Evolutionary conservation across 2,329 filamentous ascomycete genomes (phyloP), one percentile per base, ranked within the genome.

Genomic region (Leptodontidium sp.): DNA sequence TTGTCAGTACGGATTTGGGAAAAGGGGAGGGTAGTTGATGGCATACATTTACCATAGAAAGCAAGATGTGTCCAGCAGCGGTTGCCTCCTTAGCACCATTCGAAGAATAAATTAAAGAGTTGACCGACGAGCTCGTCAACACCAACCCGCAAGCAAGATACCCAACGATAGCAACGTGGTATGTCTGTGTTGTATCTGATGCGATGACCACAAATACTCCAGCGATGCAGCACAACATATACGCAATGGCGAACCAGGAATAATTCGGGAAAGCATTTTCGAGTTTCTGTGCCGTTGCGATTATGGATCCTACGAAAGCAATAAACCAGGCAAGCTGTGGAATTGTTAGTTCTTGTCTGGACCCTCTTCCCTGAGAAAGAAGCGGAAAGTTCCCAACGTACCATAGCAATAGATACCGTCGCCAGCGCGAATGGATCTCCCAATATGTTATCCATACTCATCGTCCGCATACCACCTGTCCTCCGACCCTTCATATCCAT

Each of bases 401-500:
- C 95, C 78, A 93, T 86, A 72, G 92, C 89, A 80, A 98, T 98
- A 68, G 95, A 98, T 72, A 97, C 89, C 45, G 96, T 98, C 66
- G 94, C 94, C 70, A 99, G 87, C 69, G 95, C 94, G 81, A 99
- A 98, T 6, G 96, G 96, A 82, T 99, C 95, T 76, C 96, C 96
- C 70, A 98, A 86, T 76, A 99, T 94, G 82, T 98, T 97, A 79
- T 92, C 92, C 81, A 94, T 81, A 80, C 88, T 91, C 81, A 97
- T 90, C 76, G 81, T 83, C 72, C 83, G 80, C 82, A 83, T 85
- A 68, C 77, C 78, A 64, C 84, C 83, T 78, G 80, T 84, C 78
- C 86, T 84, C 78, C 85, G 81, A 65, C 82, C 74, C 74, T 75
- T 81, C 74, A 83, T 84, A 78, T 89, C 83, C 79, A 88, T 85